Evolutionary conservation across 2,329 filamentous ascomycete species (phyloP).

Genomic region (Tolypocladium guangdongense): DNA sequence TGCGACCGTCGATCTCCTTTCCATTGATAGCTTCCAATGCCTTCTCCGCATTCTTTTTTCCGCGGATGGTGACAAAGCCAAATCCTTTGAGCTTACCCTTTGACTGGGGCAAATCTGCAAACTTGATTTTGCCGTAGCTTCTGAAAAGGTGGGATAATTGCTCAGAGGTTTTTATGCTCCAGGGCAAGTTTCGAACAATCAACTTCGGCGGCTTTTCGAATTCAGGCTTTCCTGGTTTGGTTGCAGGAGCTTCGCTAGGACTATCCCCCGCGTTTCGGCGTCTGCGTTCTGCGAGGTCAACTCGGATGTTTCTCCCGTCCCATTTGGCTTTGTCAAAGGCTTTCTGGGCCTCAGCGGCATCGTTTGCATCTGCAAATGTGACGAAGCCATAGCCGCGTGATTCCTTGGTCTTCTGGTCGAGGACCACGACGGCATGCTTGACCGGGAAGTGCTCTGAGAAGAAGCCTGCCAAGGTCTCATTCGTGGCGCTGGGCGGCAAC

Average conservation of each 20-base stretch:
- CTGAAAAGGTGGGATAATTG: slow-evolving; percentile 71
- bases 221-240: slow-evolving; percentile 45
- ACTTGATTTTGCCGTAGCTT: slow-evolving; percentile 86
- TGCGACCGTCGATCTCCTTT: slow-evolving; percentile 77
- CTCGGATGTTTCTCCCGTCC: slow-evolving; percentile 68
- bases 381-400: slow-evolving; percentile 95
- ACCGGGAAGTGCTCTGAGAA: slow-evolving; percentile 93
- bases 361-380: slow-evolving; percentile 87
- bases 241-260: slow-evolving; percentile 25
- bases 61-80: slow-evolving; percentile 82
- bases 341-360: slow-evolving; percentile 69
- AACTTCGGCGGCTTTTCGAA: slow-evolving; percentile 59
- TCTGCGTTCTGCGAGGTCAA: slow-evolving; percentile 82
- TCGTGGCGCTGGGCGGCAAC: slow-evolving; percentile 67
- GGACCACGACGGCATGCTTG: slow-evolving; percentile 89
- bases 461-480: slow-evolving; percentile 71
- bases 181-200: slow-evolving; percentile 88
- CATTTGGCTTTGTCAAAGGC: slow-evolving; percentile 71
- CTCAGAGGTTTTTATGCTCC: slow-evolving; percentile 83
- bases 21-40: slow-evolving; percentile 81
- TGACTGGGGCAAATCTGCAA: slow-evolving; percentile 70
- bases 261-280: slow-evolving; percentile 50
- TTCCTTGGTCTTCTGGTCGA: slow-evolving; percentile 73
- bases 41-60: slow-evolving; percentile 82
- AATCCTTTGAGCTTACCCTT: slow-evolving; percentile 74